Base-by-base conservation (phyloP, 2,329 filamentous ascomycete species). In the Fusarium sp. region DNA sequence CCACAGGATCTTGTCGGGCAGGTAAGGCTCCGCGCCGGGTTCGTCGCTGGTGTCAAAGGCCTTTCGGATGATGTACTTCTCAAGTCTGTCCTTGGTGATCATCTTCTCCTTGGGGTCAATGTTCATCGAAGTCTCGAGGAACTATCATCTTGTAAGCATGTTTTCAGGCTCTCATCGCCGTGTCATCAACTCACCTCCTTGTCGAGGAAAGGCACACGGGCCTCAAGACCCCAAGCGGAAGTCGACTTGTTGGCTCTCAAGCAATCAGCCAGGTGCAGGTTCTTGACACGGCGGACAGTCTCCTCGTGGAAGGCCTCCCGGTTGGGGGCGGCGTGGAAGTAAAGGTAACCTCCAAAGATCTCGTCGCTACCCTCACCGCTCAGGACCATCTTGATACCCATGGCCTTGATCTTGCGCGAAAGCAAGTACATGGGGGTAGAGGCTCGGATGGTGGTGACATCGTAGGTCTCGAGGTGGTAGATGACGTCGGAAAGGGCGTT, bases 311-410 rank as follows among this genome's bases (percentile, higher is more conserved):
- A 97, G n/a, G 92, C 93, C 79, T 93, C 91, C 87, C 93, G 96
- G 88, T 95, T 90, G 24, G 97, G 97, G 3, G 97, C 97, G 71
- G 93, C 94, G 85, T 98, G 95, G 91, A 99, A 99, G 89, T 99
- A 99, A 22, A 99, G 91, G 85, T 99, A 99, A 63, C 97, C 97
- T 73, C 97, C 97, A 78, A 98, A 98, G 83, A 98, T 98, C 86
- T 99, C 97, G 84, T 99, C 97, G 80, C 94, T 97, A 59, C 97
- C 97, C 86, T 99, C 97, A 72, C 97, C 97, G 80, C 94, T 97
- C 72, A 99, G 90, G 67, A 99, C 97, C 97, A 99, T 99, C 91
- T 99, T 99, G 82, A 99, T 94, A 74, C 97, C 97, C 92, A 98
- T 96, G 39, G 95, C 97, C 89, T 99, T 99, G 89, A 99, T 99